These are phyloP conservation scores for Zymoseptoria passerinii DNA, from an alignment of 2,329 filamentous ascomycete genomes.

Conservation along the genomic window DNA sequence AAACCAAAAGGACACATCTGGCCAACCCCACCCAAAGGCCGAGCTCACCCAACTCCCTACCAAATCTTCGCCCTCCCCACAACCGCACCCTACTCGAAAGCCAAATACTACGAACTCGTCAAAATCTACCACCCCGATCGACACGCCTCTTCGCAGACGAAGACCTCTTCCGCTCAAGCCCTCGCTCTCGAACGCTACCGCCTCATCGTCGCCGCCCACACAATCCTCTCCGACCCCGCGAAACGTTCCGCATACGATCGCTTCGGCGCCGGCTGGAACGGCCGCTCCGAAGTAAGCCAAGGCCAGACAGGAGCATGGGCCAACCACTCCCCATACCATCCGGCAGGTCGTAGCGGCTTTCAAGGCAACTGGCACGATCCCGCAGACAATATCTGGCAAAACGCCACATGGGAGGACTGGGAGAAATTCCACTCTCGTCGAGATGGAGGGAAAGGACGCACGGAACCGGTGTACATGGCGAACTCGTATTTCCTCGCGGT, in stretches of 20 bases:
- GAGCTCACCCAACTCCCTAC: constrained; percentile 66
- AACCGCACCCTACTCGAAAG: constrained; percentile 67
- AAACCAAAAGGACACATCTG: constrained; percentile 20
- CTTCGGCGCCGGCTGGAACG: constrained; percentile 72
- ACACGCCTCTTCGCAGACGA: constrained; percentile 33
- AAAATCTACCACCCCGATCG: constrained; percentile 91
- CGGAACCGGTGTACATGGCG: constrained; percentile 58
- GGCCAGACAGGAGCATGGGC: constrained; percentile 4
- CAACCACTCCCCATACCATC: constrained; percentile 14
- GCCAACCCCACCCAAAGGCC: constrained; percentile 31
- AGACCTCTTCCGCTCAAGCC: constrained; percentile 45
- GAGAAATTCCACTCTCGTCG: constrained; percentile 60
- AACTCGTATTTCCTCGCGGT: constrained; percentile 70
- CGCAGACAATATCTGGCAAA: constrained; percentile 49
- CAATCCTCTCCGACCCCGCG: constrained; percentile 71
- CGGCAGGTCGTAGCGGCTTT: constrained; percentile 24
- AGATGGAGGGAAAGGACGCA: constrained; percentile 32
- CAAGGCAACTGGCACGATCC: constrained; percentile 29
- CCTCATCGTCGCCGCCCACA: constrained; percentile 77
- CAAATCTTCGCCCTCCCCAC: constrained; percentile 65
- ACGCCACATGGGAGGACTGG: constrained; percentile 98
- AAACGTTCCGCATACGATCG: constrained; percentile 76
- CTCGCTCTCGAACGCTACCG: constrained; percentile 81
- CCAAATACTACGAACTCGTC: constrained; percentile 79
- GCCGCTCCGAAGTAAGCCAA: constrained; percentile 32